phyloP scores from a whole-genome alignment of 768 basidiomycete species.

The Daedaleopsis sinensis region DNA sequence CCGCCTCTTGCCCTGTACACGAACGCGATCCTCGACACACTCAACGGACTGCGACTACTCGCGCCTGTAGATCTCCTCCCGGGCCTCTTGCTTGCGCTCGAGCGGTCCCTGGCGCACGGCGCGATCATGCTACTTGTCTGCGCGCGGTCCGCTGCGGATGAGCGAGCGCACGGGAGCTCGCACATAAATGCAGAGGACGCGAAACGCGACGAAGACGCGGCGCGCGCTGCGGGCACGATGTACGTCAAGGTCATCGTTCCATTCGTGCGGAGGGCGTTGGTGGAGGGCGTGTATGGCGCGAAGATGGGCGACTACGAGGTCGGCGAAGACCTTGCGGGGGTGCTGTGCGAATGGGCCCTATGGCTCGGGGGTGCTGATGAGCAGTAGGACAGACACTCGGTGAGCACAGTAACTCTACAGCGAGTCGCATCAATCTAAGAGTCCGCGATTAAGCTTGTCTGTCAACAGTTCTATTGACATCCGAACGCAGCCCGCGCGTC shows the following conservation, averaged over 20 bases:
- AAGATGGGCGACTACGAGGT: slow-evolving; percentile 11
- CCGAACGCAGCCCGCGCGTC: too few species aligned
- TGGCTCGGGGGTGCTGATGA: neutral
- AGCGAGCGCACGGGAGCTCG: slow-evolving; percentile 2
- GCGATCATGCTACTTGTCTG: slow-evolving; percentile 53
- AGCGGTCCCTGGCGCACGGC: slow-evolving; percentile 49
- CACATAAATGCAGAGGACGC: slow-evolving; percentile 28
- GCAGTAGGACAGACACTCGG: too few species aligned
- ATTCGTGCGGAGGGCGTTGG: slow-evolving; percentile 68
- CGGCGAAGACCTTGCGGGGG: slow-evolving; percentile 7
- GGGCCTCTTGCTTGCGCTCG: slow-evolving; percentile 53
- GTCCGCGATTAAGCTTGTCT: too few species aligned
- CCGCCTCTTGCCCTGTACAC: slow-evolving; percentile 71
- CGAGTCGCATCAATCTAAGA: too few species aligned
- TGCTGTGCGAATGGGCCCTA: slow-evolving; percentile 4
- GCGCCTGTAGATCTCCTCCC: slow-evolving; percentile 65
- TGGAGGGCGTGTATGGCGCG: slow-evolving; percentile 73
- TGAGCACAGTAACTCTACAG: too few species aligned
- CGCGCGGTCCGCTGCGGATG: slow-evolving; percentile 22
- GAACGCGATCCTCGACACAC: slow-evolving; percentile 70
- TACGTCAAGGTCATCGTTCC: slow-evolving; percentile 69
- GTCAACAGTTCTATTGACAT: too few species aligned
- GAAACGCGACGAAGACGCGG: slow-evolving; percentile 38
- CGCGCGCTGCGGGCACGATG: slow-evolving; percentile 53
- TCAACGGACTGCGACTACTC: slow-evolving; percentile 83